These are phyloP conservation scores for Andrographis paniculata DNA, from an alignment of 305 asterid species.

Conservation along the genomic window DNA sequence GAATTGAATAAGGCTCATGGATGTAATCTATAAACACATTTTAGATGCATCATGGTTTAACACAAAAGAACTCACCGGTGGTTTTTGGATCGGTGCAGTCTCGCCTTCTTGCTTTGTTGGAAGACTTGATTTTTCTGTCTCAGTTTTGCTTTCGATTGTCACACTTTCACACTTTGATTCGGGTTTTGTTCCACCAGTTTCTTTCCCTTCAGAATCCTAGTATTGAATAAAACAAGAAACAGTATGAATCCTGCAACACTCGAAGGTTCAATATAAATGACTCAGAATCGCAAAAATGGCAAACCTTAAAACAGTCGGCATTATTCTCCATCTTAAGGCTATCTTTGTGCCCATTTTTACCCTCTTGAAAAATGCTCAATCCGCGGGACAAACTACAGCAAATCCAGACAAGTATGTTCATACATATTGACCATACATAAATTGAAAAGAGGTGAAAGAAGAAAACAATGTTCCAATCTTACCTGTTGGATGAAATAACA, in stretches of 20 bases:
- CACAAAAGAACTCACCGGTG: constrained; percentile 40
- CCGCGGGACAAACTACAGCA: constrained; percentile 82
- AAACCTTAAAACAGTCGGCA: constrained; percentile 70
- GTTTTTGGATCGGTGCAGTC: constrained; percentile 35
- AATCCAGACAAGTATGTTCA: constrained; percentile 8
- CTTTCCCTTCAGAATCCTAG: constrained; percentile 40
- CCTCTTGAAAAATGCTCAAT: constrained; percentile 75
- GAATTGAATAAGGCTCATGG: constrained; percentile 1
- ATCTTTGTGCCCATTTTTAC: constrained; percentile 53
- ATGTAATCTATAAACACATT: neutral
- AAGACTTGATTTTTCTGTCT: constrained; percentile 46
- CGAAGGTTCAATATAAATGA: neutral
- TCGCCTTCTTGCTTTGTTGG: constrained; percentile 52
- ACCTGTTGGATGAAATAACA: constrained; percentile 84
- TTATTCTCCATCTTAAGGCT: constrained; percentile 67
- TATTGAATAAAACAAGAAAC: constrained; percentile 17
- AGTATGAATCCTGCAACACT: too few species aligned
- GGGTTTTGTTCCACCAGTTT: constrained; percentile 35
- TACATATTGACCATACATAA: neutral
- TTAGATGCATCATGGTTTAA: constrained; percentile 6
- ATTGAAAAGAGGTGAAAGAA: constrained; percentile 9
- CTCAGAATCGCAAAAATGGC: constrained; percentile 9
- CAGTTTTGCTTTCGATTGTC: constrained; percentile 44
- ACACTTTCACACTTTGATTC: constrained; percentile 41
- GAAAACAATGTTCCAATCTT: constrained; percentile 8